Evolutionary conservation across 495 filamentous ascomycete species (phyloP).

Genomic region (Penicillium bovifimosum): DNA sequence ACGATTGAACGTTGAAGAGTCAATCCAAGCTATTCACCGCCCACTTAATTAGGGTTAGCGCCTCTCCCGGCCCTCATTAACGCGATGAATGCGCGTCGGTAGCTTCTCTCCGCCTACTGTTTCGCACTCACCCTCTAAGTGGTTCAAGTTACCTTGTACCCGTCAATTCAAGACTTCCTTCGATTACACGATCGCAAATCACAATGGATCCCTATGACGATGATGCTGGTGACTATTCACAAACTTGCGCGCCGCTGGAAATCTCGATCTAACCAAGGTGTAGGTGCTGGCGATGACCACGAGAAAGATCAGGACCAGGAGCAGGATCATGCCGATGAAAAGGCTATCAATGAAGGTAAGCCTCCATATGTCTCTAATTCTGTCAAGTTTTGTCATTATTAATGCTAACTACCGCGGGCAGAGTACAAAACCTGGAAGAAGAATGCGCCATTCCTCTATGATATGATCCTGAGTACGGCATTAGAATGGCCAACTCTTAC

Average conservation of each 20-base stretch:
- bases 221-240: slow-evolving; percentile 18
- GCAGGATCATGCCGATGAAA: slow-evolving; percentile 69
- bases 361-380: background rate
- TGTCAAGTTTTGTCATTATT: background rate
- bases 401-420: slow-evolving; percentile 24
- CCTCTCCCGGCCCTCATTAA: slow-evolving; percentile 29
- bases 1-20: slow-evolving; percentile 15
- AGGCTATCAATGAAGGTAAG: slow-evolving; percentile 89
- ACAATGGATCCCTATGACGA: slow-evolving; percentile 42
- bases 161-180: slow-evolving; percentile 2
- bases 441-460: slow-evolving; percentile 96
- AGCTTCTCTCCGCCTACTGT: slow-evolving; percentile 25
- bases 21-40: slow-evolving; percentile 19
- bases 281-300: slow-evolving; percentile 42
- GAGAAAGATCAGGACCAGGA: slow-evolving; percentile 71
- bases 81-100: slow-evolving; percentile 27
- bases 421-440: slow-evolving; percentile 99
- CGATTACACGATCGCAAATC: background rate
- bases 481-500: slow-evolving; percentile 98
- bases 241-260: slow-evolving; percentile 1
- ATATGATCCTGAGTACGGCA: slow-evolving; percentile 88
- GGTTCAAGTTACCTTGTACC: background rate
- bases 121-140: slow-evolving; percentile 4
- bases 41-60: slow-evolving; percentile 23
- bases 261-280: slow-evolving; percentile 16